phyloP scores from a whole-genome alignment of 202 grass and related monocot species.

The Musa balbisiana region DNA sequence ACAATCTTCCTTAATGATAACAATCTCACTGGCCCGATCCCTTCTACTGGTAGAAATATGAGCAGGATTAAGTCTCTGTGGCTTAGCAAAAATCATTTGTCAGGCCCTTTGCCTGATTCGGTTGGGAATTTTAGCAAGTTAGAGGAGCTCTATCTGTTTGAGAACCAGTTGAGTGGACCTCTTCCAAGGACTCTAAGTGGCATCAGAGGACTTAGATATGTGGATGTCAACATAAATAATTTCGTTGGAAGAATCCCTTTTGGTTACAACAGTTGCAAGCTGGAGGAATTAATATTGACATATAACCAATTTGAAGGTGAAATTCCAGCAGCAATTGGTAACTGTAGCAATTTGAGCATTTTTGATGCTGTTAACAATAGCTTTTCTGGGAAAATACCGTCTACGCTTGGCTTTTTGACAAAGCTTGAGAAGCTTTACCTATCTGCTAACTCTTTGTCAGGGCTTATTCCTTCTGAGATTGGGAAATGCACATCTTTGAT shows the following conservation, averaged over 20 bases:
- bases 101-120: slow-evolving; percentile 52
- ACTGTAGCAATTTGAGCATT: slow-evolving; percentile 34
- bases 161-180: slow-evolving; percentile 58
- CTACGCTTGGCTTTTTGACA: slow-evolving; percentile 33
- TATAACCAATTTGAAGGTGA: slow-evolving; percentile 42
- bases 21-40: slow-evolving; percentile 45
- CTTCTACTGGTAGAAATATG: slow-evolving; percentile 31
- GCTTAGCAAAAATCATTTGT: slow-evolving; percentile 34
- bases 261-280: slow-evolving; percentile 35
- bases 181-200: slow-evolving; percentile 45
- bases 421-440: slow-evolving; percentile 51
- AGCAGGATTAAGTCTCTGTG: slow-evolving; percentile 37
- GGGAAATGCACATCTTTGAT: neutral
- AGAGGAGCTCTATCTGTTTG: slow-evolving; percentile 38
- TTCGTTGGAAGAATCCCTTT: slow-evolving; percentile 48
- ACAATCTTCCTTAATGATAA: slow-evolving; percentile 43
- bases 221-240: slow-evolving; percentile 43
- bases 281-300: slow-evolving; percentile 43
- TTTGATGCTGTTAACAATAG: slow-evolving; percentile 39
- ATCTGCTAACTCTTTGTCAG: slow-evolving; percentile 57
- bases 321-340: slow-evolving; percentile 47
- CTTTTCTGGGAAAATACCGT: slow-evolving; percentile 49
- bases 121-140: slow-evolving; percentile 56
- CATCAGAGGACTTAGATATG: slow-evolving; percentile 33
- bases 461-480: slow-evolving; percentile 58